Percentiles rank a stretch among this genome's conserved stretches.
phyloP scores from a whole-genome alignment of 768 basidiomycete species.

The Termitomyces sp. region DNA sequence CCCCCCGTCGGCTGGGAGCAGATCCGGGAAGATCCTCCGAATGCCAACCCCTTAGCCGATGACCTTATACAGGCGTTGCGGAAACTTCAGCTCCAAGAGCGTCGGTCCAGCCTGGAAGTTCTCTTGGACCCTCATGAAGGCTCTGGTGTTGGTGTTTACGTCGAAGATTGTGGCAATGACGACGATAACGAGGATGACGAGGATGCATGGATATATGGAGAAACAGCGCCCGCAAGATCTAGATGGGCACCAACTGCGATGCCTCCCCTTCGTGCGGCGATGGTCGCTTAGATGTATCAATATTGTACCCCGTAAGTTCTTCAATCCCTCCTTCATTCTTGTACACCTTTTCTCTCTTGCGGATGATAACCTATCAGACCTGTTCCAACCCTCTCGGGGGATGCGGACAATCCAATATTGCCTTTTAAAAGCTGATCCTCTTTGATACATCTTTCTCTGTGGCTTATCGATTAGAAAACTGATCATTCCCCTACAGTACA shows the following conservation, averaged over 20 bases:
- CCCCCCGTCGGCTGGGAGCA: constrained; percentile 98
- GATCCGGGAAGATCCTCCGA: constrained; percentile 88
- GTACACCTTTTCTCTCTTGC: constrained; percentile 12
- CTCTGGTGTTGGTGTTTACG: constrained; percentile 73
- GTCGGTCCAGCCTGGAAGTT: constrained; percentile 46
- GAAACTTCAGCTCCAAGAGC: constrained; percentile 59
- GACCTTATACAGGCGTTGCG: constrained; percentile 82
- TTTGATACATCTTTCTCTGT: constrained; percentile 6
- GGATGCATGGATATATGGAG: constrained; percentile 65
- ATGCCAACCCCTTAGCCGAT: constrained; percentile 76
- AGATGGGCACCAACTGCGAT: constrained; percentile 58
- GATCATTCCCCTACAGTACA: constrained; percentile 9
- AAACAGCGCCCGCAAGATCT: constrained; percentile 48
- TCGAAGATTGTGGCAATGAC: constrained; percentile 64
- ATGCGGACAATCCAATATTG: constrained; percentile 66
- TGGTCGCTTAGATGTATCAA: constrained; percentile 22
- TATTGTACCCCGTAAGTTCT: constrained; percentile 18
- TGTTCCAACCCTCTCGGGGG: constrained; percentile 59
- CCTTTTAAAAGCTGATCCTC: constrained; percentile 48
- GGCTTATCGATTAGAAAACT: constrained; percentile 16
- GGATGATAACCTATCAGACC: constrained; percentile 78
- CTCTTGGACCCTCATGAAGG: constrained; percentile 69
- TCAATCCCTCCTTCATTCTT: constrained; percentile 1
- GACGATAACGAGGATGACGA: constrained; percentile 41
- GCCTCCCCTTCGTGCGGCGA: constrained; percentile 45